Base-by-base conservation (phyloP, 208 protist genomes). In the Borovskyia barvae region DNA sequence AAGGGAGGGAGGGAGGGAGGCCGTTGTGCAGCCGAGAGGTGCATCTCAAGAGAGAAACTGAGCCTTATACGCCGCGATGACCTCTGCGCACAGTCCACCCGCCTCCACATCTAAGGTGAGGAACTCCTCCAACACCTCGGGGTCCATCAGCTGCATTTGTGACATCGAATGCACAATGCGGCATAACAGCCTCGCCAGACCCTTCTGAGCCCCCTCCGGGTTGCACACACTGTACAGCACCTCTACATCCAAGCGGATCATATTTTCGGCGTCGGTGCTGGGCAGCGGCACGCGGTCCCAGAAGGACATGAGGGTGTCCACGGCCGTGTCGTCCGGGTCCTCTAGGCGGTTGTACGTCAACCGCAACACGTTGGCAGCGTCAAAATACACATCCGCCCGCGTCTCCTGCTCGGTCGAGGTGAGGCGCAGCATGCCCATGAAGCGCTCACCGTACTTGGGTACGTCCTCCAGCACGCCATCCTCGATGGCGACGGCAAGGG, bases 371-470 rank as follows among this genome's bases (percentile, higher is more conserved):
- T 77, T 80, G 11, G 79, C 84, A 2, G 85, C 75, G 60, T 93
- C 84, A 50, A 85, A 92, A 71, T 92, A 93, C 35, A 92, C 72
- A 71, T 95, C 82, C 28, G 72, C 78, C 33, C 58, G 72, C 35
- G 63, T 66, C 66, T 77, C 76, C 64, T 90, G 72, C 47, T 85
- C 73, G 20, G 72, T 74, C n/a, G 85, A 90, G 40, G 76, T 82
- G 49, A 89, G 72, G 8, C 75, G 69, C 67, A 95, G 77, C 77
- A 95, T 91, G 30, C 47, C 56, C 73, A 93, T 89, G 51, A 90
- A 93, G 41, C 89, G 89, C 63, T 93, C 83, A 25, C 75, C 73
- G 75, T 92, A 93, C 80, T 88, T 90, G 17, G 89, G 89, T 25
- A 87, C 81, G 49, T 95, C 89, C 54, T 91, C 84, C 11, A 93